phyloP scores from a whole-genome alignment of 1,284 basidiomycete genomes.

The Anthracocystis walkeri region DNA sequence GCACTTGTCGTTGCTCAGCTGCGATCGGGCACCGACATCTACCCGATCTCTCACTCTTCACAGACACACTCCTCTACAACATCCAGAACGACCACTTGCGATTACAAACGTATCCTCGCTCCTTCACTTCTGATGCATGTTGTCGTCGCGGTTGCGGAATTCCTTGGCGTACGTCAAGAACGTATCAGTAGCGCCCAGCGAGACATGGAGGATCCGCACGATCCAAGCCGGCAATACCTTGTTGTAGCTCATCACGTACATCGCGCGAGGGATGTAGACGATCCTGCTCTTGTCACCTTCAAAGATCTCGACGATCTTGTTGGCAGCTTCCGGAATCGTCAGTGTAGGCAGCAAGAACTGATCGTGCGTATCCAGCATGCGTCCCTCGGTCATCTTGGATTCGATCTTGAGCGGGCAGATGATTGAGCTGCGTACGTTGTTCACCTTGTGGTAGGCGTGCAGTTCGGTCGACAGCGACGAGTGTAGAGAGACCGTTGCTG shows the following conservation, averaged over 20 bases:
- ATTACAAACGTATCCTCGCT: not conserved
- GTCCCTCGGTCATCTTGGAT: constrained; percentile 54
- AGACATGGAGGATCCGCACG: constrained; percentile 7
- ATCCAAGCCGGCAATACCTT: constrained; percentile 43
- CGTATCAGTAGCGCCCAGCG: constrained; percentile 34
- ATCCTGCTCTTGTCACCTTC: constrained; percentile 46
- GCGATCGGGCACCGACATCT: too few relatives aligned
- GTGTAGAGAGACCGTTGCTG: constrained; percentile 49
- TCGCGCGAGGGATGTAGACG: constrained; percentile 45
- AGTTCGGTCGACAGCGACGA: constrained; percentile 49
- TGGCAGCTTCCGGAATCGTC: constrained; percentile 51
- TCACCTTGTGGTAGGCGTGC: constrained; percentile 51
- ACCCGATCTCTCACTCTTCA: too few relatives aligned
- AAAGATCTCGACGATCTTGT: constrained; percentile 47
- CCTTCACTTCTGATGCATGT: constrained; percentile 30
- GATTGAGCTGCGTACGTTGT: constrained; percentile 51
- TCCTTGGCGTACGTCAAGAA: constrained; percentile 46
- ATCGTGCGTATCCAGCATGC: constrained; percentile 52
- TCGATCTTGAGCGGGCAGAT: constrained; percentile 61
- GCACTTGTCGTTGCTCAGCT: too few relatives aligned
- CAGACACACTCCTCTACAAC: too few relatives aligned
- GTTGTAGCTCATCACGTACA: constrained; percentile 41
- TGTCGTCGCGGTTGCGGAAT: constrained; percentile 25
- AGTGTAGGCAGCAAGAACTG: constrained; percentile 55
- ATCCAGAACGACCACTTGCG: not conserved